phyloP scores from a whole-genome alignment of 2,329 filamentous ascomycete genomes.

The Botrytis pseudocinerea region DNA sequence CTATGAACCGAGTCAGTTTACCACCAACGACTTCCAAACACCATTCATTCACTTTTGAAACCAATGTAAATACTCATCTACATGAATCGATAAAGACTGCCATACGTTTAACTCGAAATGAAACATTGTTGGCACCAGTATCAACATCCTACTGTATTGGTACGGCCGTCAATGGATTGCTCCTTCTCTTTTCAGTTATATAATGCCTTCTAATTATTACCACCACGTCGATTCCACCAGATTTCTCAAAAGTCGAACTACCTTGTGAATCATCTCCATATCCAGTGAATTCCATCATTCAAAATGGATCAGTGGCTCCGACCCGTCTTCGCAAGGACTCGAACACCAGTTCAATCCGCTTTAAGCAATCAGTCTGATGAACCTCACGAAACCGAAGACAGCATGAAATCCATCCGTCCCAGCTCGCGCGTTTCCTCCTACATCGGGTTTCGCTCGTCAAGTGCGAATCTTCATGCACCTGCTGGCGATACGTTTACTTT shows the following conservation, averaged over 20 bases:
- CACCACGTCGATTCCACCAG: background rate
- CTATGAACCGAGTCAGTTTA: background rate
- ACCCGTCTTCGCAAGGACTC: constrained; percentile 34
- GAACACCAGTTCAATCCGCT: constrained; percentile 27
- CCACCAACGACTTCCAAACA: background rate
- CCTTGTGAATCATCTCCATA: background rate
- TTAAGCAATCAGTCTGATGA: constrained; percentile 27
- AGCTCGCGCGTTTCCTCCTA: constrained; percentile 36
- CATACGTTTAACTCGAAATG: background rate
- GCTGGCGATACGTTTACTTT: constrained; percentile 29
- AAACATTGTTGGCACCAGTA: background rate
- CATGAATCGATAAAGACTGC: background rate
- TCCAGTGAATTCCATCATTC: background rate
- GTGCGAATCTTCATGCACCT: constrained; percentile 23
- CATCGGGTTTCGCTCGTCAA: constrained; percentile 31
- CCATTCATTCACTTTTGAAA: background rate
- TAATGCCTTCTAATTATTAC: background rate
- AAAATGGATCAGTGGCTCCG: constrained; percentile 38
- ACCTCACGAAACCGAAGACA: constrained; percentile 29
- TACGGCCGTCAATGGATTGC: background rate
- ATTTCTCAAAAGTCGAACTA: background rate
- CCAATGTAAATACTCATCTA: background rate
- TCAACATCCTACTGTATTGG: background rate
- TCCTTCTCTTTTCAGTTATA: constrained; percentile 4
- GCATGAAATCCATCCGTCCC: constrained; percentile 26